Base-by-base conservation (phyloP, 495 filamentous ascomycete species). In the Talaromyces ruber region DNA sequence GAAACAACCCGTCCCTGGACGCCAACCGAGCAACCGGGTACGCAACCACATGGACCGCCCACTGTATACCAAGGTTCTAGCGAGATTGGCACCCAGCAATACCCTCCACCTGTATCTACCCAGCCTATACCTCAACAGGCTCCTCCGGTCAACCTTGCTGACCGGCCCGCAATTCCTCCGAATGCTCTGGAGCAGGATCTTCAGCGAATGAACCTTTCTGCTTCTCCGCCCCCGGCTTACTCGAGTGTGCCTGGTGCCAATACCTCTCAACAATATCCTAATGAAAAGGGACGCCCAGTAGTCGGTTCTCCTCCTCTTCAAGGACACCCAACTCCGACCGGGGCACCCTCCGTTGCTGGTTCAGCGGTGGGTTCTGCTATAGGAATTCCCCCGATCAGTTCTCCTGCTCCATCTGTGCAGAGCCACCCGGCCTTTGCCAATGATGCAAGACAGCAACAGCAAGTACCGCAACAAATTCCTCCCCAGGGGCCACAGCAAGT, bases 141-240 rank as follows among this genome's bases (percentile, higher is more conserved):
- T 12, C 68, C 68, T 24, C 62, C 72, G 28, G 67, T 72, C 64
- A 73, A 70, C 64, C 57, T 67, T 39, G 66, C 66, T 64, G 67
- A 72, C 21, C 71, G 64, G 30, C 59, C 59, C 12, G 65, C 69
- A 50, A 67, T 76, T 25, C 71, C 67, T 43, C 78, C 80, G 37
- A 88, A 82, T 70, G 85, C 90, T 43, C 74, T 98, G 14, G 90
- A 94, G 68, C 86, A 92, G 65, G 95, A 97, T 62, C 85, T 97
- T 70, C 85, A 92, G 64, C 84, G 93, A 24, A 88, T 96, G 87
- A 86, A 92, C 62, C 81, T 96, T 67, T 88, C 82, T 28, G 82
- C 87, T 5, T 92, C 90, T 53, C 92, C 94, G 47, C 94, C 94
- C 11, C 94, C 94, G 6, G 93, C 94, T 6, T 98, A 98, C 70